Evolutionary conservation across 73 alveolate genomes (phyloP), one percentile per base, ranked within the genome.

Genomic region (Blepharisma stoltei): DNA sequence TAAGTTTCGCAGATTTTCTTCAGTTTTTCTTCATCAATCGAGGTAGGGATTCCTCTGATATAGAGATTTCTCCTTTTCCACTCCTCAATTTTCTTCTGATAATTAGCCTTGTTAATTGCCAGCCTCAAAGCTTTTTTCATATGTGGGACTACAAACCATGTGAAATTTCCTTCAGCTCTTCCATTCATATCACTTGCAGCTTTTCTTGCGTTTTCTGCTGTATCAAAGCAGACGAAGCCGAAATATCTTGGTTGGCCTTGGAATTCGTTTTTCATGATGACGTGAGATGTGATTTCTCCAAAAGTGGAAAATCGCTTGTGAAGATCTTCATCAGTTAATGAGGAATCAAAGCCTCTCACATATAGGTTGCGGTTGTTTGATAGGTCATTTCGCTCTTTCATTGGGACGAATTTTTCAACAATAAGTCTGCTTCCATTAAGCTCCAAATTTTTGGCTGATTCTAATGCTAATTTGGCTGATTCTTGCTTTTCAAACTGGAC

Each of bases 41-140:
- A 0, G 3, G 65, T 0, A 18, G 65, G 65, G 21, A 50, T 14
- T 50, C 65, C 65, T 18, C 21, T 50, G 65, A 50, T 50, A 18
- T 14, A 50, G 21, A 50, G 65, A 50, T 50, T 50, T 50, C 65
- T 60, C 4, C 76, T n/a, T 21, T 23, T 60, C 48, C 76, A 60
- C 38, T 60, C 65, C 48, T 60, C 48, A 11, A 23, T 14, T 60
- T 23, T n/a, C 21, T 27, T 60, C 4, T 23, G 32, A 60, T 23
- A 20, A 18, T 60, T 23, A 1, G n/a, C 76, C 4, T 11, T n/a
- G 48, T 9, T 60, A 8, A 18, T 60, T 23, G 41, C 76, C 48
- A n/a, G 11, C 21, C 76, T n/a, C 76, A 11, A 14, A 0, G 48
- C 76, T 23, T 60, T 60, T 8, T 21, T 60, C 49, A 18, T 11